phyloP scores from a whole-genome alignment of 805 yeast genomes.

The Saccharomycopsis guyanensis region DNA sequence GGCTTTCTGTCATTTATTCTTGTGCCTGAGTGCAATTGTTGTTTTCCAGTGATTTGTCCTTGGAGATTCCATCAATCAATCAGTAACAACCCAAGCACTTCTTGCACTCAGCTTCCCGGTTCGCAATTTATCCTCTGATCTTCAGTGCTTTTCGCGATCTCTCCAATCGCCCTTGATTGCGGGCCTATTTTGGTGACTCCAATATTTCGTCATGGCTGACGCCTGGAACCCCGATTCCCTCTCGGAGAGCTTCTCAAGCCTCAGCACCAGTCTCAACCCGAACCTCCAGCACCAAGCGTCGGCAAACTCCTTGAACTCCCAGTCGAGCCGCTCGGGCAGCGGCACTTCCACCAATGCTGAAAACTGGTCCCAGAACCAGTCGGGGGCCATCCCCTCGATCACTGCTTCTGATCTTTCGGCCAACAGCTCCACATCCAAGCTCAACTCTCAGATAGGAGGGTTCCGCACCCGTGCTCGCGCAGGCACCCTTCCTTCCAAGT shows the following conservation, averaged over 20 bases:
- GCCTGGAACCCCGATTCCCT: constrained; percentile 1
- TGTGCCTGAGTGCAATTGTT: too few relatives aligned
- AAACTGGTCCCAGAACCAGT: neutral
- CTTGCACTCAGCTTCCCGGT: too few relatives aligned
- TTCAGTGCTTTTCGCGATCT: too few relatives aligned
- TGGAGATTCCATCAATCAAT: too few relatives aligned
- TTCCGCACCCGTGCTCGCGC: constrained; percentile 59
- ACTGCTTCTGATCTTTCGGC: neutral
- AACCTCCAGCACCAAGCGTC: constrained; percentile 7
- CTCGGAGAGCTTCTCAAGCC: constrained; percentile 17
- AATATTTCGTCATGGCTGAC: too few relatives aligned
- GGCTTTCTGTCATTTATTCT: too few relatives aligned
- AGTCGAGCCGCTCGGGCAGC: neutral
- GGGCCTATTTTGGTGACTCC: too few relatives aligned
- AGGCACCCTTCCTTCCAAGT: constrained; percentile 69
- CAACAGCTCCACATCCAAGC: neutral
- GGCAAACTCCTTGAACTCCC: constrained; percentile 1
- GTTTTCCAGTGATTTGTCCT: too few relatives aligned
- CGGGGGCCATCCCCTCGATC: neutral
- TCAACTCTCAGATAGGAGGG: constrained; percentile 30
- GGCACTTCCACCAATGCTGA: constrained; percentile 1
- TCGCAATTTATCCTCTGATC: too few relatives aligned
- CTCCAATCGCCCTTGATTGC: too few relatives aligned
- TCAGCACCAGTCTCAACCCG: constrained; percentile 10
- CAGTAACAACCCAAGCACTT: too few relatives aligned